A percentile compares a stretch with the other conserved stretches of the same genome.
phyloP scores from a whole-genome alignment of 2,329 filamentous ascomycete species.

The Penicillium sp. region DNA sequence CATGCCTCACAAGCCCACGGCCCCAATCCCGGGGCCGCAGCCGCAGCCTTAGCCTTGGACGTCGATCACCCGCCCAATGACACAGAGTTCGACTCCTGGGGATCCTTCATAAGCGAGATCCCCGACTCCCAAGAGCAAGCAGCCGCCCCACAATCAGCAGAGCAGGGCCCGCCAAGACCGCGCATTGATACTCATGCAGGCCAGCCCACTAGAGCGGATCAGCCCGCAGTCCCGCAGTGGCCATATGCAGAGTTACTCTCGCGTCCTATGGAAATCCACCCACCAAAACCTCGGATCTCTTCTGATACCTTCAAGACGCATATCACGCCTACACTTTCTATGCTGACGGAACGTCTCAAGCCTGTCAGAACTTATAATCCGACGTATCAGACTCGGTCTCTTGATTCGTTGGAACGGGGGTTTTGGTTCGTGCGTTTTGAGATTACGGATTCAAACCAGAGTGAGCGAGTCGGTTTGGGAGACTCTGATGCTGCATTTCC shows the following conservation, averaged over 20 bases:
- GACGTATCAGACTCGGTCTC: constrained; percentile 47
- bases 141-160: background rate
- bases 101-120: constrained; percentile 37
- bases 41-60: too few species aligned
- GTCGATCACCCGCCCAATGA: background rate
- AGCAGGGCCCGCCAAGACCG: background rate
- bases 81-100: background rate
- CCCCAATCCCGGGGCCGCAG: too few species aligned
- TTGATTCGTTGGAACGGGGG: constrained; percentile 69
- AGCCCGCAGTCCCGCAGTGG: background rate
- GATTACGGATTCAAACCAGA: constrained; percentile 39
- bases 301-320: constrained; percentile 52
- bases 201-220: background rate
- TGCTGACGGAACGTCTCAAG: constrained; percentile 56
- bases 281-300: constrained; percentile 57
- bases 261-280: constrained; percentile 44
- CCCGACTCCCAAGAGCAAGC: constrained; percentile 39
- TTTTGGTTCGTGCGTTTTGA: constrained; percentile 71
- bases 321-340: constrained; percentile 57
- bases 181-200: constrained; percentile 1
- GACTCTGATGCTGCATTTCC: constrained; percentile 25
- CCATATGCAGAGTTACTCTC: constrained; percentile 3
- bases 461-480: constrained; percentile 23
- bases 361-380: constrained; percentile 59
- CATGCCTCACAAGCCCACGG: too few species aligned